Conservation (phyloP, 2,329 filamentous ascomycete genomes). For the Claviceps fusiformis region DNA sequence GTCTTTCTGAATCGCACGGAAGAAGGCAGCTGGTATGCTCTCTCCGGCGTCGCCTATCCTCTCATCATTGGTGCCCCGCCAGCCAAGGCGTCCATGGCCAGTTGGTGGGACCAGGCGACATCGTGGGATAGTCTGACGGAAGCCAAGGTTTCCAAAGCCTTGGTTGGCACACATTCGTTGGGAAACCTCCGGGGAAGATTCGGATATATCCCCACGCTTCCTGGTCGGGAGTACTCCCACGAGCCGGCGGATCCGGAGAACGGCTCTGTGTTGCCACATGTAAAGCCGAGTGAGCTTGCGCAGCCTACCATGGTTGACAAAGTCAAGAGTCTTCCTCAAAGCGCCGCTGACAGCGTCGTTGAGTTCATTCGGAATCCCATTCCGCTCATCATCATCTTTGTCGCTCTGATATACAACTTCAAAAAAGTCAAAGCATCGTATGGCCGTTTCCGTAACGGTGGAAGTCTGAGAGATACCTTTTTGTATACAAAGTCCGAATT, state of each 20-base stretch:
- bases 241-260: constrained; percentile 19
- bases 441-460: constrained; percentile 19
- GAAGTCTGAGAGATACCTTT: constrained; percentile 15
- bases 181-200: constrained; percentile 20
- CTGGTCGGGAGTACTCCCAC: constrained; percentile 17
- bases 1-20: constrained; percentile 83
- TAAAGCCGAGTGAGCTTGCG: constrained; percentile 16
- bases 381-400: constrained; percentile 31
- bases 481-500: constrained; percentile 4
- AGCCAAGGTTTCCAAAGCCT: constrained; percentile 41
- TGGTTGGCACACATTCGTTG: constrained; percentile 59
- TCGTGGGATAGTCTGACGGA: constrained; percentile 25
- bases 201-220: constrained; percentile 24
- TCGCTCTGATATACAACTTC: constrained; percentile 28
- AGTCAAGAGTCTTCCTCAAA: constrained; percentile 35
- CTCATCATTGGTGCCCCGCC: constrained; percentile 57
- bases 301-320: constrained; percentile 33
- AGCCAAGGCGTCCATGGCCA: constrained; percentile 29
- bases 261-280: constrained; percentile 18
- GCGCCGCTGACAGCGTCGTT: constrained; percentile 34
- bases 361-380: constrained; percentile 45
- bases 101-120: constrained; percentile 33
- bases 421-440: constrained; percentile 30
- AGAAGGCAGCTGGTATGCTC: constrained; percentile 81
- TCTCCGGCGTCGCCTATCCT: constrained; percentile 78